Base-by-base conservation (phyloP, 768 basidiomycete species). In the Tulasnella sp. region DNA sequence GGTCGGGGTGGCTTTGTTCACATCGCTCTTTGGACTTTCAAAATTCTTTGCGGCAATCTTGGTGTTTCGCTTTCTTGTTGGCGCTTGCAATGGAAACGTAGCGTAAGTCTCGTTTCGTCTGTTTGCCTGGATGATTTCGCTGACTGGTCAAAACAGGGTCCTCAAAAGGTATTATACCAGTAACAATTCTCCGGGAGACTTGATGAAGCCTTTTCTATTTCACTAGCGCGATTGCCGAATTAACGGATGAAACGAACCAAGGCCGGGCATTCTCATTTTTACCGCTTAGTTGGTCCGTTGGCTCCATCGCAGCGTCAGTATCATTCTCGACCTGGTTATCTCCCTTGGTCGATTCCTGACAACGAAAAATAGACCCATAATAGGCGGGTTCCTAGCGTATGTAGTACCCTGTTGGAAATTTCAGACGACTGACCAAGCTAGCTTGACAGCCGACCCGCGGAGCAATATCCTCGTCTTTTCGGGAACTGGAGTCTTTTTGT, bases 1-100 rank as follows among this genome's bases (percentile, higher is more conserved):
- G 17, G 29, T 37, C 31, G 77, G 77, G 17, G 82, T 82, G 29
- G 80, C 81, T 17, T 77, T 83, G 58, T 82, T 72, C 37, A 78
- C 76, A 22, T 38, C 67, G 8, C 40, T 74, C 22, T 79, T 79
- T 54, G 79, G 79, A 8, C 64, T 78, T 64, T 74, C 58, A 9
- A 73, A 67, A 37, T 64, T 42, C 19, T 78, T 76, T 42, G 19
- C 49, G 2, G 45, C 70, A 49, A 78, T 78, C 36, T 15, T 79
- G 34, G 38, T 78, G 54, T 78, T 74, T 38, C 74, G 79, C n/a
- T 75, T 75, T 22, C 29, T 79, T 14, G 25, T 72, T 36, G 79
- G 78, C 0, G 74, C 71, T 5, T 67, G 52, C 34, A 76, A 78
- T 40, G 79, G 79, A 6, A 76, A 79, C 40, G 74, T 75, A 25